Conservation (phyloP, 768 basidiomycete genomes). For the Suillus ampliporus region DNA sequence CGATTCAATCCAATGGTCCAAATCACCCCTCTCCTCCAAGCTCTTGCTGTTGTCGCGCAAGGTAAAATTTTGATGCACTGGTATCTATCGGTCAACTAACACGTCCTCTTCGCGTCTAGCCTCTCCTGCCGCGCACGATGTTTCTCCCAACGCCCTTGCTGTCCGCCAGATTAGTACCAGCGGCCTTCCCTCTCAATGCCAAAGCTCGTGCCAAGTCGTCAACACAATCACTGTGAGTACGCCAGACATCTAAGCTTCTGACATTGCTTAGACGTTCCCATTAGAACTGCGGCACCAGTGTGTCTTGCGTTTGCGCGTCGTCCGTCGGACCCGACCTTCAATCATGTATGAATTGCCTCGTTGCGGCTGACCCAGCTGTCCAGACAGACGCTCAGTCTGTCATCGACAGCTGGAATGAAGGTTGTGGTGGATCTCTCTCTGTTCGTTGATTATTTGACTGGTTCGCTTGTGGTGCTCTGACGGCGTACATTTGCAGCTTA, state of each 20-base stretch:
- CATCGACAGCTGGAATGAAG: conserved; percentile 22
- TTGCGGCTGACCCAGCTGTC: neutral
- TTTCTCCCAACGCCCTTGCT: conserved; percentile 18
- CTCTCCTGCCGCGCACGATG: neutral
- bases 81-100: neutral
- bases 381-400: conserved; percentile 14
- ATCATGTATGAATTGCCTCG: conserved; percentile 29
- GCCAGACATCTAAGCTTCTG: no score
- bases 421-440: conserved; percentile 23
- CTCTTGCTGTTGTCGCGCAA: conserved; percentile 16
- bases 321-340: conserved; percentile 19
- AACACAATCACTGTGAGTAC: conserved; percentile 24
- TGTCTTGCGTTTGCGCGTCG: conserved; percentile 20
- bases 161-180: conserved; percentile 24
- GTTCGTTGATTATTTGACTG: conserved; percentile 14
- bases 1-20: conserved; percentile 25
- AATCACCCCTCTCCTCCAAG: conserved; percentile 23
- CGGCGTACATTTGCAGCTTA: neutral
- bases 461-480: neutral
- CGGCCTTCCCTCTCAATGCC: conserved; percentile 24
- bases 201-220: conserved; percentile 26
- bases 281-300: conserved; percentile 17
- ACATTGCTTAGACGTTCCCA: neutral
- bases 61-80: conserved; percentile 12
- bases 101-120: neutral